Evolutionary conservation across 1,284 basidiomycete species (phyloP), one percentile per base, ranked within the genome.

Genomic region (Ganoderma multipileum): DNA sequence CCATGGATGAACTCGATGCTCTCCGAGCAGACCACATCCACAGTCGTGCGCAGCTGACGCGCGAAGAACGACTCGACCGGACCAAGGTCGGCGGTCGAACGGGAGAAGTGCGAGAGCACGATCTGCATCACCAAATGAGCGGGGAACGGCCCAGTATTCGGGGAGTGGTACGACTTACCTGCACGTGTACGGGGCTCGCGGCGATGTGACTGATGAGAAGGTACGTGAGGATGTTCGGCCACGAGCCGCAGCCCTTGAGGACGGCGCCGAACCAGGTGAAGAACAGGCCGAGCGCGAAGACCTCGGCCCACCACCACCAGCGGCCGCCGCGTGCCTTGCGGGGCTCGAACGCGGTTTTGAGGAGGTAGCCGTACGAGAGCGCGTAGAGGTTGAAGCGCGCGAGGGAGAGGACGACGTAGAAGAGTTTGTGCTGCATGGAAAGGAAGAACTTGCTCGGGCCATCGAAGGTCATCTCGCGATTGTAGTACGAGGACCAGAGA

Each of bases 311-410:
- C 87, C 88, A 94, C 64, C 89, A 87, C 92, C 91, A 94, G 50
- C 84, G 82, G 2, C 89, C 90, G 14, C 90, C 91, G 66, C 83
- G 82, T 14, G 86, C 87, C 47, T 85, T 87, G 69, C 80, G 85
- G 20, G 87, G 86, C 72, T 90, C 87, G 68, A 87, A 89, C 3
- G 87, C 86, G 69, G 86, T 88, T 70, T 87, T 86, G 67, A 89
- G 82, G 50, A 99, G 85, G 80, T 90, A 95, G 39, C 78, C 80
- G 80, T 98, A 99, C 3, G 96, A 96, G 71, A 94, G 91, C 62
- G 85, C 91, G 80, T 98, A 98, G 59, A 99, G 92, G 81, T 99
- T 99, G 86, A 99, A 98, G 61, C 97, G 92, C 3, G 93, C 97
- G 69, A 99, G 91, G 16, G 89, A 88, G 84, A 99, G 93, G 76